A percentile compares a stretch with the other conserved stretches of the same genome.
phyloP scores from a whole-genome alignment of 2,329 filamentous ascomycete genomes.

The Trichoderma atroviride region DNA sequence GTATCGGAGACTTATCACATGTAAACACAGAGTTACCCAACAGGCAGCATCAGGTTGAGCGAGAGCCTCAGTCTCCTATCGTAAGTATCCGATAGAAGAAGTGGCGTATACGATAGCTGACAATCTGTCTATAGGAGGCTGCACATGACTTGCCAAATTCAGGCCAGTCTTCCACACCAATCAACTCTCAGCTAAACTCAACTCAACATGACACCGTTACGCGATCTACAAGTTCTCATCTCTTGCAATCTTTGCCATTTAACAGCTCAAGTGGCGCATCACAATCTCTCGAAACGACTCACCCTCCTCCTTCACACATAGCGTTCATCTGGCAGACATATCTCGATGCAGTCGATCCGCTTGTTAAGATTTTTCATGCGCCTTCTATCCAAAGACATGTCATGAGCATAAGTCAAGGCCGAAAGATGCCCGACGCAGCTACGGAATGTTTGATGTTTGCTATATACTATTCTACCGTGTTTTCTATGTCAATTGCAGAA shows the following conservation, averaged over 20 bases:
- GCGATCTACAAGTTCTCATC: background rate
- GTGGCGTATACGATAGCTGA: background rate
- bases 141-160: background rate
- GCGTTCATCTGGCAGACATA: slow-evolving; percentile 27
- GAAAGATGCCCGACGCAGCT: slow-evolving; percentile 1
- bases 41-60: background rate
- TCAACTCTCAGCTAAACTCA: background rate
- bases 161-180: background rate
- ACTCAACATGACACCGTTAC: background rate
- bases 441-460: slow-evolving; percentile 28
- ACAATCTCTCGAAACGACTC: background rate
- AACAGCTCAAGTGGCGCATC: background rate
- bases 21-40: background rate
- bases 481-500: slow-evolving; percentile 15
- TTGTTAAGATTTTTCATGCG: slow-evolving; percentile 29
- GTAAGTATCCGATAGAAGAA: background rate
- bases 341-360: slow-evolving; percentile 27
- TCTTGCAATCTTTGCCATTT: slow-evolving; percentile 3
- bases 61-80: background rate
- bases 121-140: background rate
- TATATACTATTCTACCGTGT: slow-evolving; percentile 27
- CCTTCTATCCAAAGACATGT: slow-evolving; percentile 25
- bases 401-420: background rate
- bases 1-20: background rate
- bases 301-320: slow-evolving; percentile 15